A percentile compares a stretch with the other conserved stretches of the same genome.
Evolutionary conservation across 2,329 filamentous ascomycete species (phyloP).

Genomic region (Aspergillus oerlinghausenensis): DNA sequence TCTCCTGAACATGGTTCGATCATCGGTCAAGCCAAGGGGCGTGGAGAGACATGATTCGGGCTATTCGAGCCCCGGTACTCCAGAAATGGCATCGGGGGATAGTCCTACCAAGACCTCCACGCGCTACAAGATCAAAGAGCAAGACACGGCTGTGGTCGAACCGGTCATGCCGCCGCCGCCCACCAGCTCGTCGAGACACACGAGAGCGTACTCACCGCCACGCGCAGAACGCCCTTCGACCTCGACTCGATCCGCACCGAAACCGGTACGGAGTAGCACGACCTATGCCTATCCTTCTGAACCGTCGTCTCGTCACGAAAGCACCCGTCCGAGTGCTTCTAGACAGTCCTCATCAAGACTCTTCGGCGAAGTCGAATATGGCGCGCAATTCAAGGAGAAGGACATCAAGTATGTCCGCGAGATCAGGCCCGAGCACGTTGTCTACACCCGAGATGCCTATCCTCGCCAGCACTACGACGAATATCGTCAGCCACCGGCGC

Average conservation of each 20-base stretch:
- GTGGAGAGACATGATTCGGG: conserved; percentile 40
- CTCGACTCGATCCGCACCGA: conserved; percentile 17
- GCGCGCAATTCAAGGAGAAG: conserved; percentile 17
- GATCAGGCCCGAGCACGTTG: conserved; percentile 21
- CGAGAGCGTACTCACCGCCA: conserved; percentile 25
- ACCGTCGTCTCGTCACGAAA: conserved; percentile 18
- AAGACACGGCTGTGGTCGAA: conserved; percentile 27
- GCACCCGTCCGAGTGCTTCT: conserved; percentile 16
- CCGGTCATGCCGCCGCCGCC: conserved; percentile 15
- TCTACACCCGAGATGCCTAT: conserved; percentile 13
- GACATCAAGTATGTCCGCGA: conserved; percentile 28
- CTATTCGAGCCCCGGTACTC: conserved; percentile 43
- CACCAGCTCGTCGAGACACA: conserved; percentile 22
- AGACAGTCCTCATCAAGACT: conserved; percentile 11
- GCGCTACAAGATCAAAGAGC: conserved; percentile 31
- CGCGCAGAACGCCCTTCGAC: conserved; percentile 18
- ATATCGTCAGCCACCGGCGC: conserved; percentile 13
- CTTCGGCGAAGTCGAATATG: conserved; percentile 22
- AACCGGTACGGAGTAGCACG: conserved; percentile 25
- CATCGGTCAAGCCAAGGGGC: conserved; percentile 29
- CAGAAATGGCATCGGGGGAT: conserved; percentile 33
- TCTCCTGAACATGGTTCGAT: conserved; percentile 23
- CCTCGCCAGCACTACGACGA: conserved; percentile 17
- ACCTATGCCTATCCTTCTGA: conserved; percentile 23
- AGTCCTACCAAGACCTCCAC: conserved; percentile 30